Base-by-base conservation (phyloP, 257 asterid species). In the Hygrophila difformis region DNA sequence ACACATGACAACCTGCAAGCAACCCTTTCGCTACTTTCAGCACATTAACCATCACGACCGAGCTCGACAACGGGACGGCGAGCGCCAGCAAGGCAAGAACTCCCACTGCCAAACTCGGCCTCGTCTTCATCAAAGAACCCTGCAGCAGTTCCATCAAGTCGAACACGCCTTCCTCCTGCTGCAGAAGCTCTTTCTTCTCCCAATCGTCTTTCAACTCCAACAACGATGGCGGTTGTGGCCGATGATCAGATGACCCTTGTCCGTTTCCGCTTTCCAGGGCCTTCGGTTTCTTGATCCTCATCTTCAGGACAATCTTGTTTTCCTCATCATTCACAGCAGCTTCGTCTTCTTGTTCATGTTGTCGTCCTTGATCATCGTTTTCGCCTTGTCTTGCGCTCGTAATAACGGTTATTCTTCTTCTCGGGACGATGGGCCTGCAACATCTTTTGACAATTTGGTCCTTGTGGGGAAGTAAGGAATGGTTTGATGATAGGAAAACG, bases 71-170 rank as follows among this genome's bases (percentile, higher is more conserved):
- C 0, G 91, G 72, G 2, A 79, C 50, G 37, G 67, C 55, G 22
- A 70, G 38, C 11, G 60, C 71, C n/a, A 79, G 13, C 6, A 84
- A 6, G 3, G 49, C 68, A 53, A 71, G 1, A 49, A 72, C 12
- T 6, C 92, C 94, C 3, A 80, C 3, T 4, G 77, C 88, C 74
- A 84, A 61, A 33, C 70, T 61, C 8, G 94, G 94, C 57, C 88
- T 71, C 22, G 77, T 68, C 4, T 75, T 71, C 86, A 80, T 61
- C 68, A 84, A 68, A 44, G 18, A 71, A 28, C 65, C 3, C 59
- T 73, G 93, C 55, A 85, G 24, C 56, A 64, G 24, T 15, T 73
- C 82, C n/a, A 67, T 11, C 2, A 57, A 61, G 12, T 71, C 91
- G 2, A 59, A 57, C 12, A 81, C 66, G 8, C 75, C 79, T 47